Evolutionary conservation across 192 early-diverging fungal species (phyloP).

Genomic region (Entomortierella chlamydospora): DNA sequence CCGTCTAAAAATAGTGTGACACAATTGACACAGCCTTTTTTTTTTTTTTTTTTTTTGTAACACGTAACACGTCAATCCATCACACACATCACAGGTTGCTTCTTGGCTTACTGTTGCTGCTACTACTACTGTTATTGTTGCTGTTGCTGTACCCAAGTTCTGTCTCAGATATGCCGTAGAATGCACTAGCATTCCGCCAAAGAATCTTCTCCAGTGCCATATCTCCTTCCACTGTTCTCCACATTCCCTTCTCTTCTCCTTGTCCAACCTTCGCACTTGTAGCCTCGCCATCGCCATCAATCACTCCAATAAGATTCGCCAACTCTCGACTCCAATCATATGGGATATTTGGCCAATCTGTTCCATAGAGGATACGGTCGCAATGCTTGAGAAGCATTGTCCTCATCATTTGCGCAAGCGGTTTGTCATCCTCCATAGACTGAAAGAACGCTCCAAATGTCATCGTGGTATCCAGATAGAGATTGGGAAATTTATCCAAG

Average conservation of each 20-base stretch:
- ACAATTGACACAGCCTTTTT: too few species aligned
- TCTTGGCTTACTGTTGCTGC: too few species aligned
- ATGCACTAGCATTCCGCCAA: constrained; percentile 42
- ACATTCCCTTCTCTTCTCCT: background rate
- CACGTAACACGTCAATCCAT: too few species aligned
- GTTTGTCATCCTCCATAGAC: constrained; percentile 23
- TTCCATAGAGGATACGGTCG: constrained; percentile 52
- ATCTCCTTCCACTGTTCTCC: constrained; percentile 22
- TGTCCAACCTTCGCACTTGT: background rate
- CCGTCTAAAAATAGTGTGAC: too few species aligned
- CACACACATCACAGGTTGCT: too few species aligned
- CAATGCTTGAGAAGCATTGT: constrained; percentile 38
- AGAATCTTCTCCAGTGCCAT: constrained; percentile 37
- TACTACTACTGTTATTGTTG: background rate
- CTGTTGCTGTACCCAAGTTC: constrained; percentile 15
- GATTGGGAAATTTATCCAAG: constrained; percentile 42
- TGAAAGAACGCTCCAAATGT: constrained; percentile 35
- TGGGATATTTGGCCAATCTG: constrained; percentile 56
- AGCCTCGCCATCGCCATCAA: constrained; percentile 43
- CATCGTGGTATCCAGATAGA: constrained; percentile 59
- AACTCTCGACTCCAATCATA: constrained; percentile 55
- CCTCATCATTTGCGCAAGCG: constrained; percentile 11
- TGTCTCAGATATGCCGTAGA: constrained; percentile 41
- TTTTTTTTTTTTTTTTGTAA: background rate
- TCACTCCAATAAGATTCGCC: constrained; percentile 36